Conservation (phyloP, 176 grass and related monocot species). For the Saccharum spontaneum region DNA sequence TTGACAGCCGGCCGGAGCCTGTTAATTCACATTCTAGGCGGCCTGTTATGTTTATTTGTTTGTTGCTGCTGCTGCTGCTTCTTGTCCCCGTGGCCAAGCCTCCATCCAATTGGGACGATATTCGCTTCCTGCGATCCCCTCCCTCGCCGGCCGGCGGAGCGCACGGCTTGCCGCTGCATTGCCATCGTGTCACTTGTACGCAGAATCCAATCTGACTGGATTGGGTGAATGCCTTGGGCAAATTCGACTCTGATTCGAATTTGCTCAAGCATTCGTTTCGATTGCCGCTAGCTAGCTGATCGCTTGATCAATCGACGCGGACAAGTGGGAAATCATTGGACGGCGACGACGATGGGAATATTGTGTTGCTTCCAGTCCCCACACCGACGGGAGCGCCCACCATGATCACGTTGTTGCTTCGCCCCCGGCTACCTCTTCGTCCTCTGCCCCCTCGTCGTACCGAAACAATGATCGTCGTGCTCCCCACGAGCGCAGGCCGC, state of each 20-base stretch:
- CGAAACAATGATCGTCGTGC: background rate
- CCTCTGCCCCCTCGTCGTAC: background rate
- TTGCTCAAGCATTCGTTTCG: conserved; percentile 40
- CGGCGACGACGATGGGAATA: conserved; percentile 35
- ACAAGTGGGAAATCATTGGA: background rate
- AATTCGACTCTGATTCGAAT: conserved; percentile 27
- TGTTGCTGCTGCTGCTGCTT: background rate
- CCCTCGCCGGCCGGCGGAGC: background rate
- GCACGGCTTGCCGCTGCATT: background rate
- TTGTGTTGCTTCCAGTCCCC: conserved; percentile 55
- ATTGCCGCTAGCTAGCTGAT: background rate
- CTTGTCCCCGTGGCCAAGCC: background rate
- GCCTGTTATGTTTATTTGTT: background rate
- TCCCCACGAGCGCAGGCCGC: background rate
- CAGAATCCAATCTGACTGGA: background rate
- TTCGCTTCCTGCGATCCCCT: background rate
- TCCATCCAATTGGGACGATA: background rate
- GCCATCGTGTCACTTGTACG: background rate
- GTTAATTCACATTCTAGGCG: background rate
- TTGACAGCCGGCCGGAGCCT: no score
- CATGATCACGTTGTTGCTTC: background rate
- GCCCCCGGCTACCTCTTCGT: background rate
- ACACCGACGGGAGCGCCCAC: background rate
- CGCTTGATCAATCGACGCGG: background rate
- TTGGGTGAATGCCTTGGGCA: conserved; percentile 38